These are phyloP conservation scores for Trematosphaeria pertusa DNA, from an alignment of 2,329 filamentous ascomycete genomes.

Conservation along the genomic window DNA sequence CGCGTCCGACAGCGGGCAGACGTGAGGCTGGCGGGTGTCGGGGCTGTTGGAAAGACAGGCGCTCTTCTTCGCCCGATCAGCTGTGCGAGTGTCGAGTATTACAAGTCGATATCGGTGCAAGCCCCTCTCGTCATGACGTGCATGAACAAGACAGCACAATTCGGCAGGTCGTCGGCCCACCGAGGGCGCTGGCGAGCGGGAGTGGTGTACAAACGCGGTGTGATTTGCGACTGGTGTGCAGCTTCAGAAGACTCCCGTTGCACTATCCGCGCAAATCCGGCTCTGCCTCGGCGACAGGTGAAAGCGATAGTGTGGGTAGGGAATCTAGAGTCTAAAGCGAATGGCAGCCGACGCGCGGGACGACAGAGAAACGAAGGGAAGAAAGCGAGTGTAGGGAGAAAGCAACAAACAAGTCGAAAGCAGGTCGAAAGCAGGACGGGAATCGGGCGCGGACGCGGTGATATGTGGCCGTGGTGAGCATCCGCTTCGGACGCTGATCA, in stretches of 20 bases:
- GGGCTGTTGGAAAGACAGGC: too few species aligned
- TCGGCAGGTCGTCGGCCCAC: constrained; percentile 16
- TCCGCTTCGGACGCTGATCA: constrained; percentile 30
- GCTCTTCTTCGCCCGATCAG: too few species aligned
- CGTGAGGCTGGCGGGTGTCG: too few species aligned
- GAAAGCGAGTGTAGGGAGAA: constrained; percentile 34
- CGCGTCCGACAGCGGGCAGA: too few species aligned
- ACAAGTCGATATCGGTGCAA: constrained; percentile 1
- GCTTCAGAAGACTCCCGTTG: constrained; percentile 15
- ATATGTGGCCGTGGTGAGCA: constrained; percentile 27
- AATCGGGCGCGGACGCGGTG: constrained; percentile 25
- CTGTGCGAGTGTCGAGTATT: neutral
- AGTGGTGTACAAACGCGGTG: constrained; percentile 16
- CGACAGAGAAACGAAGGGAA: constrained; percentile 19
- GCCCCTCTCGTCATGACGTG: constrained; percentile 27
- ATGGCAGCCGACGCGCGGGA: constrained; percentile 18
- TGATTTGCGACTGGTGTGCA: constrained; percentile 23
- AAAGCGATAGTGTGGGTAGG: constrained; percentile 8
- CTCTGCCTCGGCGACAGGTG: constrained; percentile 6
- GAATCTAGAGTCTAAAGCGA: constrained; percentile 21
- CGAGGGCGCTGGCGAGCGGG: constrained; percentile 2
- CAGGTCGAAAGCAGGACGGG: constrained; percentile 16
- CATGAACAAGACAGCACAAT: constrained; percentile 15
- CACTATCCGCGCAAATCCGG: constrained; percentile 7
- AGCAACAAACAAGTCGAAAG: constrained; percentile 16